Conservation (phyloP, 345 rosid genomes). For the Eucalyptus marginata region DNA sequence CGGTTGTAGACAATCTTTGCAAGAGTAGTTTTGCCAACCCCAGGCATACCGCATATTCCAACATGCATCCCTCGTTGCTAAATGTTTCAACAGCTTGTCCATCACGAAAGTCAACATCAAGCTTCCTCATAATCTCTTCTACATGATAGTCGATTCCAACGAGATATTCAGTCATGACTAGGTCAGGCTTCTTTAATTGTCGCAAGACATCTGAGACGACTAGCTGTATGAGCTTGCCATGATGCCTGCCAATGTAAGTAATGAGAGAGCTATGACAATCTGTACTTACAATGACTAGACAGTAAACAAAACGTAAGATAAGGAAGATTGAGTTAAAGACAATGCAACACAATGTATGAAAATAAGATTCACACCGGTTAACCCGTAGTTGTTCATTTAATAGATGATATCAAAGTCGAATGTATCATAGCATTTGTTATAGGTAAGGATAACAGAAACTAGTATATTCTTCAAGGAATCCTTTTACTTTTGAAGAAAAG, state of each 20-base stretch:
- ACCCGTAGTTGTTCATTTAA: not conserved
- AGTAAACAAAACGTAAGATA: accelerated
- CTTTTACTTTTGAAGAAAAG: no score
- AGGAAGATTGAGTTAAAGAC: not conserved
- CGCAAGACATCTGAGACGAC: not conserved
- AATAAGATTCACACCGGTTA: not conserved
- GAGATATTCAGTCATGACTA: not conserved
- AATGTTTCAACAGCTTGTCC: not conserved
- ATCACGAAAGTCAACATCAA: not conserved
- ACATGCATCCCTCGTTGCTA: not conserved
- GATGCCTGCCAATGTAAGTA: not conserved
- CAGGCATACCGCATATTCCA: constrained; percentile 8
- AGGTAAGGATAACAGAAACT: no score
- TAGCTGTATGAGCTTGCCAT: not conserved
- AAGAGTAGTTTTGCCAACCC: constrained; percentile 7
- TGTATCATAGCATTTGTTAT: no score
- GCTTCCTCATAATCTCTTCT: not conserved
- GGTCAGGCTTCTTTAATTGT: not conserved
- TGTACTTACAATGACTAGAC: accelerated
- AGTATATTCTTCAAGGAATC: no score
- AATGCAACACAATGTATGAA: accelerated
- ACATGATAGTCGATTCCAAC: not conserved
- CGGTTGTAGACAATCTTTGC: not conserved
- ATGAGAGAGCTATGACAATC: accelerated
- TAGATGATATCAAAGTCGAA: not conserved